phyloP scores from a whole-genome alignment of 805 yeast species.

The Yamadazyma endophytica region DNA sequence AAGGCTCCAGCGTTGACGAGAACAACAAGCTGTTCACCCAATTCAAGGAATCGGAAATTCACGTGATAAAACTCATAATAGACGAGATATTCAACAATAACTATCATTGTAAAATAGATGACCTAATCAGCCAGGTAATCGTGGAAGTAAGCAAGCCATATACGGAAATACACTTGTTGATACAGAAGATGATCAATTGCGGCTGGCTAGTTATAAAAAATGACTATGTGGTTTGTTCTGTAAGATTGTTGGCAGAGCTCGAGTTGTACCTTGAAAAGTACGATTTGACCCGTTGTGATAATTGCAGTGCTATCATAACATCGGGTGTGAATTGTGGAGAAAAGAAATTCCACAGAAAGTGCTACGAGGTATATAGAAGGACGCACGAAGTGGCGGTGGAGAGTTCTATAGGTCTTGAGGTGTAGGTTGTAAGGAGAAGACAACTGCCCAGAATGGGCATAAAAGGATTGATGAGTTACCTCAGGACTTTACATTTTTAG shows the following conservation, averaged over 20 bases:
- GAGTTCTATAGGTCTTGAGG: too few species aligned
- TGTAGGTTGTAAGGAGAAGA: too few species aligned
- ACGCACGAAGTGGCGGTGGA: constrained; percentile 19
- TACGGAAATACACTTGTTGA: constrained; percentile 29
- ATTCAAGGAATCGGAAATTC: constrained; percentile 36
- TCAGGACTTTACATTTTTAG: too few species aligned
- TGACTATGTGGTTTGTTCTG: constrained; percentile 33
- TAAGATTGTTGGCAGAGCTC: constrained; percentile 45
- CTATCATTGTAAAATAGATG: constrained; percentile 4
- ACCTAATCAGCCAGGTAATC: constrained; percentile 4
- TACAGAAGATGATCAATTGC: constrained; percentile 5
- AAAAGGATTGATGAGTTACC: too few species aligned
- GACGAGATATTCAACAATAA: constrained; percentile 28
- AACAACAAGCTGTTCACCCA: constrained; percentile 35
- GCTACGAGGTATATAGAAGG: constrained; percentile 38
- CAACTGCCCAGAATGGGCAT: too few species aligned
- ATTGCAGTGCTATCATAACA: constrained; percentile 52
- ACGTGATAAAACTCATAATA: constrained; percentile 40
- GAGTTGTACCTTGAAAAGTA: constrained; percentile 36
- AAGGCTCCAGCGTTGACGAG: constrained; percentile 36
- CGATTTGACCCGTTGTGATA: constrained; percentile 30
- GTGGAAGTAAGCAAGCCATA: constrained; percentile 19
- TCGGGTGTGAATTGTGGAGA: constrained; percentile 44
- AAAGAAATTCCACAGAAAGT: constrained; percentile 45
- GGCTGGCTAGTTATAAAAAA: constrained; percentile 20